These are phyloP conservation scores for Chytriomyces sp. DNA, from an alignment of 192 early-diverging fungal species.

Conservation along the genomic window DNA sequence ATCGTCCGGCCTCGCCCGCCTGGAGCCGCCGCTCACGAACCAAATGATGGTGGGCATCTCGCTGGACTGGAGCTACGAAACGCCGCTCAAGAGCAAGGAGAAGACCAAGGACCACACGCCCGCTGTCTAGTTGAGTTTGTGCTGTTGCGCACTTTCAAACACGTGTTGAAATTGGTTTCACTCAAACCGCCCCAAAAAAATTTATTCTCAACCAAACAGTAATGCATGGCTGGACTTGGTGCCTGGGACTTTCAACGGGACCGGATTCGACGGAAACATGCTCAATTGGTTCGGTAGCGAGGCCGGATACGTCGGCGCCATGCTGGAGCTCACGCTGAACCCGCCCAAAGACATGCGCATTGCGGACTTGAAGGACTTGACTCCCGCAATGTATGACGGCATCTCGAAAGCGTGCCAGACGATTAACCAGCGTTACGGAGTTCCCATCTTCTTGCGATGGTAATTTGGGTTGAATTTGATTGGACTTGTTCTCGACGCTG, in stretches of 20 bases:
- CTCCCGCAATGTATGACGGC: slow-evolving; percentile 30
- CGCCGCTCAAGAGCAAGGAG: background rate
- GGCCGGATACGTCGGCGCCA: slow-evolving; percentile 41
- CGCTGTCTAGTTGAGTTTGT: slow-evolving; percentile 23
- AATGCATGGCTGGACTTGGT: slow-evolving; percentile 44
- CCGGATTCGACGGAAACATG: slow-evolving; percentile 30
- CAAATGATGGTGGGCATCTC: slow-evolving; percentile 30
- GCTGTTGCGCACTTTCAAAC: background rate
- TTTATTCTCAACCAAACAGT: background rate
- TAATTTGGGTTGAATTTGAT: background rate
- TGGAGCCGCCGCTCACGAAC: slow-evolving; percentile 19
- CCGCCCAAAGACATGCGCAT: background rate
- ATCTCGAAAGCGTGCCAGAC: slow-evolving; percentile 37
- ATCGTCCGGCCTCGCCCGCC: slow-evolving; percentile 1
- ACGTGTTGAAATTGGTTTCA: background rate
- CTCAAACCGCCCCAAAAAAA: background rate
- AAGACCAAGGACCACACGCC: slow-evolving; percentile 30
- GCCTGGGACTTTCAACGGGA: slow-evolving; percentile 1
- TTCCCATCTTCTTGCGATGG: slow-evolving; percentile 53
- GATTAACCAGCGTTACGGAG: slow-evolving; percentile 45
- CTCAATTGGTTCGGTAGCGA: slow-evolving; percentile 50
- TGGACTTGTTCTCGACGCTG: background rate
- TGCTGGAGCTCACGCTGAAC: slow-evolving; percentile 47
- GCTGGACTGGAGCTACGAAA: slow-evolving; percentile 32
- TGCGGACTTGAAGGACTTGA: slow-evolving; percentile 27